Conservation (phyloP, 768 basidiomycete species). For the Russula sp. region DNA sequence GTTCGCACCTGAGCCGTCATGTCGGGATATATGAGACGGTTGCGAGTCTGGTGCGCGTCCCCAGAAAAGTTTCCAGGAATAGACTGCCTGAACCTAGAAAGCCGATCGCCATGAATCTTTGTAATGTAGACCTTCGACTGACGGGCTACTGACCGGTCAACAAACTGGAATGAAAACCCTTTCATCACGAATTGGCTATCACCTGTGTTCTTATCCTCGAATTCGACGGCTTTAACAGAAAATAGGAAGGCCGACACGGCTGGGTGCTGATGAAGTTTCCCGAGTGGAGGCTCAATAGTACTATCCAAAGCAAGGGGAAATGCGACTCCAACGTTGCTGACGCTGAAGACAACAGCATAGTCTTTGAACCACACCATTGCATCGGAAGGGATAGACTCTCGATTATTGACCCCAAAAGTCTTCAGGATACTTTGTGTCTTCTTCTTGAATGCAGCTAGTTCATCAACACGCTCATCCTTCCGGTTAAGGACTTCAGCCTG, state of each 20-base stretch:
- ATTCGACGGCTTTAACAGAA: slow-evolving; percentile 68
- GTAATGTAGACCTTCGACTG: not conserved
- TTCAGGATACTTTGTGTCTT: slow-evolving; percentile 67
- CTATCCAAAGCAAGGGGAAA: slow-evolving; percentile 71
- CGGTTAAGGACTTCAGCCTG: slow-evolving; percentile 70
- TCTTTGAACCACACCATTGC: slow-evolving; percentile 47
- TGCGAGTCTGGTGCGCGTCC: slow-evolving; percentile 58
- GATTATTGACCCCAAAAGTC: slow-evolving; percentile 62
- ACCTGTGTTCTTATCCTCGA: slow-evolving; percentile 67
- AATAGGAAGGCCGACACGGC: slow-evolving; percentile 78
- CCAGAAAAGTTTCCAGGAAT: slow-evolving; percentile 61
- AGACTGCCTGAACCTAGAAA: slow-evolving; percentile 68
- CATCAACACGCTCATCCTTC: slow-evolving; percentile 65
- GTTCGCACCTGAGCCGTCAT: slow-evolving; percentile 71
- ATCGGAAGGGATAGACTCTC: slow-evolving; percentile 30
- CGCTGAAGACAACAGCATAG: slow-evolving; percentile 45
- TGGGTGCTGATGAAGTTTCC: slow-evolving; percentile 33
- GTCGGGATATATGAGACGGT: slow-evolving; percentile 70
- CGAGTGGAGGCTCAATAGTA: slow-evolving; percentile 43
- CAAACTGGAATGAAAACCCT: slow-evolving; percentile 79
- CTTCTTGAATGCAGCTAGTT: slow-evolving; percentile 78
- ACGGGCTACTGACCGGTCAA: slow-evolving; percentile 47
- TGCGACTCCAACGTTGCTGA: slow-evolving; percentile 76
- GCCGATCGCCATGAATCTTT: not conserved
- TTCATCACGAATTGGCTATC: slow-evolving; percentile 69